Evolutionary conservation across 148 eudicot species (phyloP).

Genomic region (Silene uniflora): DNA sequence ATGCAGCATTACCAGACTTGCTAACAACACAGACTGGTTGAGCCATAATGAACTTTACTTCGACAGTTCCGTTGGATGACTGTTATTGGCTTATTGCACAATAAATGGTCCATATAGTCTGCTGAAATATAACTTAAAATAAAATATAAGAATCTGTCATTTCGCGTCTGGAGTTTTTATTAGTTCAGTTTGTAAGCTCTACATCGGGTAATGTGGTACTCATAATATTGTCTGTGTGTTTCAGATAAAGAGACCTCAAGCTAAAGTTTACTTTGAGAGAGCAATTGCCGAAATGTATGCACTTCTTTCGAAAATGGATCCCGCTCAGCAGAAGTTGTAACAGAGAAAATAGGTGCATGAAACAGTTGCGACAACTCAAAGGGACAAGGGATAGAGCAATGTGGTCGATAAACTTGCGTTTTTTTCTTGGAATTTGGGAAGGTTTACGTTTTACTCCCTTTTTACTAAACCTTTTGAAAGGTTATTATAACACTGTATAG

Average conservation of each 20-base stretch:
- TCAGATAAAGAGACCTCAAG: slow-evolving; percentile 83
- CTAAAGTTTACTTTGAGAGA: slow-evolving; percentile 64
- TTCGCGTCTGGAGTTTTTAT: too few species aligned
- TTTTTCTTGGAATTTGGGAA: neutral
- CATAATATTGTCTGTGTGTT: slow-evolving; percentile 1
- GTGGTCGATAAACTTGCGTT: neutral
- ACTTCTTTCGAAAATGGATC: slow-evolving; percentile 40
- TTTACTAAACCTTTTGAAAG: neutral
- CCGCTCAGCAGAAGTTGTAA: slow-evolving; percentile 32
- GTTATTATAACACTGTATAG: neutral
- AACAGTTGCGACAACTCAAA: neutral
- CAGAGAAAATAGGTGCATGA: slow-evolving; percentile 5
- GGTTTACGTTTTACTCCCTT: neutral
- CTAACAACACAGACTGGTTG: neutral
- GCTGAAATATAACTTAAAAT: neutral
- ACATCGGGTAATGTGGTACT: neutral
- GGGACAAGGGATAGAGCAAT: neutral
- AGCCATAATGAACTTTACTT: neutral
- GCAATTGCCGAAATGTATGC: slow-evolving; percentile 66
- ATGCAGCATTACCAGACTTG: neutral
- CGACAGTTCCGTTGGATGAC: neutral
- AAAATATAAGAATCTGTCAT: too few species aligned
- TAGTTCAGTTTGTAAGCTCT: too few species aligned
- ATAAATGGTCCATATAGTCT: neutral
- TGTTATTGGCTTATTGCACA: neutral